Base-by-base conservation (phyloP, 2,329 filamentous ascomycete genomes). In the Aspergillus spinulosporus region DNA sequence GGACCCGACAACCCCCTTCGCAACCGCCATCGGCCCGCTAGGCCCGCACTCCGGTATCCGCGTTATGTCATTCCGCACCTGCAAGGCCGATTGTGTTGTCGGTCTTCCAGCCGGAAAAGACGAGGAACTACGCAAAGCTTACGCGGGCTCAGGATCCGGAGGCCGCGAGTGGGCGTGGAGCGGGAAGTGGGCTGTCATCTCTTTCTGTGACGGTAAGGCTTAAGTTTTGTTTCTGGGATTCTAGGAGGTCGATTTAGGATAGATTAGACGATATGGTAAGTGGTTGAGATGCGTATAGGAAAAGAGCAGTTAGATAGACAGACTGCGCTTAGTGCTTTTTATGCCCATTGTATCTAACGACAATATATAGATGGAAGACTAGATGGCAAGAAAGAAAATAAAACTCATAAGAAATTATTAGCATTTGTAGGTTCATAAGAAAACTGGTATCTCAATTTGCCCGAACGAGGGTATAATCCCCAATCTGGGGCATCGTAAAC, bases 181-280 rank as follows among this genome's bases (percentile, higher is more conserved):
- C 68, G 93, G 93, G 42, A 97, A 97, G 75, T 97, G 90, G 89
- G 93, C 93, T 5, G 91, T 97, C n/a, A 87, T 96, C 3, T 92
- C 90, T 31, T 91, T 92, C 67, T 91, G 83, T 45, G 82, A 88
- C 64, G 89, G 89, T 0, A 89, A 89, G 71, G 65, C 59, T 40
- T 60, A 39, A 57, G 39, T 6, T 32, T 49, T 8, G 9, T 12
- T 11, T 3, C 12, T 15, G n/a, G 21, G 29, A 47, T 21, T 21
- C 21, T 21, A 21, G 21, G 3, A 34, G n/a, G 21, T 12, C 5
- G 15, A 34, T 15, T 47, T 36, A 31, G 29, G 7, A 47, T 14
- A 34, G 14, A 21, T 31, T 47, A 47, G 29, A 47, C 7, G 31
- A 31, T 32, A 15, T 40, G 39, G 21, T 21, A 15, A 14, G 39